phyloP scores from a whole-genome alignment of 2,329 filamentous ascomycete genomes.

The Cercospora citrullina region DNA sequence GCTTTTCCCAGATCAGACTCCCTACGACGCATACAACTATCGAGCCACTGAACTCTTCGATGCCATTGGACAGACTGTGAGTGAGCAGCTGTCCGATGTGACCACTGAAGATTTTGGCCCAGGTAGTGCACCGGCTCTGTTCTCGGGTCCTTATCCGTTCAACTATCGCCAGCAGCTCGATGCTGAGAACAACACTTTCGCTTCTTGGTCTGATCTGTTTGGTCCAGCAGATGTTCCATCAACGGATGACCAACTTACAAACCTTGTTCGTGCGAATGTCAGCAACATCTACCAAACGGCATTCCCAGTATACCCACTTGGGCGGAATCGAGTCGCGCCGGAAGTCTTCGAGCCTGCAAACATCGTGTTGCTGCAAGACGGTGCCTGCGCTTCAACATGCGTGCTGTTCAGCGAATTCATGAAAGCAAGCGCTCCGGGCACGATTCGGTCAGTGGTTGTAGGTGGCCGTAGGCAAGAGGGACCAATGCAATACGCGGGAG shows the following conservation, averaged over 20 bases:
- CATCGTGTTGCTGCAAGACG: conserved; percentile 47
- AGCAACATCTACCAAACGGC: conserved; percentile 16
- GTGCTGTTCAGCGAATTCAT: conserved; percentile 46
- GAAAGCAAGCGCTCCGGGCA: conserved; percentile 39
- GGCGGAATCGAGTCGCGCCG: conserved; percentile 37
- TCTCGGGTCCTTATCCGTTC: conserved; percentile 31
- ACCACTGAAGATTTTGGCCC: conserved; percentile 3
- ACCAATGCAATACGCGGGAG: conserved; percentile 46
- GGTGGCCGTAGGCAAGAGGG: conserved; percentile 43
- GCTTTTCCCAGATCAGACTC: conserved; percentile 54
- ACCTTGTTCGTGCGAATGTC: conserved; percentile 40
- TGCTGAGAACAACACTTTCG: conserved; percentile 35
- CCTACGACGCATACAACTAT: conserved; percentile 45
- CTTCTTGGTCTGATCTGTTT: conserved; percentile 41
- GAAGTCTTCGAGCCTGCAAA: conserved; percentile 41
- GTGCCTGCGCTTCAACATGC: conserved; percentile 47
- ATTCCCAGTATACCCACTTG: conserved; percentile 9
- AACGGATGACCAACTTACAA: conserved; percentile 39
- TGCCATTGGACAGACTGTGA: conserved; percentile 37
- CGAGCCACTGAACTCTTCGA: conserved; percentile 48
- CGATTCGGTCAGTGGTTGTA: conserved; percentile 41
- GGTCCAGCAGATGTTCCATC: conserved; percentile 33
- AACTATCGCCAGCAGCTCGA: conserved; percentile 35
- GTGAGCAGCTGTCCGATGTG: conserved; percentile 7
- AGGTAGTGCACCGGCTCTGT: neutral